Base-by-base conservation (phyloP, 2,329 filamentous ascomycete genomes). In the Aaosphaeria pasadenensis region DNA sequence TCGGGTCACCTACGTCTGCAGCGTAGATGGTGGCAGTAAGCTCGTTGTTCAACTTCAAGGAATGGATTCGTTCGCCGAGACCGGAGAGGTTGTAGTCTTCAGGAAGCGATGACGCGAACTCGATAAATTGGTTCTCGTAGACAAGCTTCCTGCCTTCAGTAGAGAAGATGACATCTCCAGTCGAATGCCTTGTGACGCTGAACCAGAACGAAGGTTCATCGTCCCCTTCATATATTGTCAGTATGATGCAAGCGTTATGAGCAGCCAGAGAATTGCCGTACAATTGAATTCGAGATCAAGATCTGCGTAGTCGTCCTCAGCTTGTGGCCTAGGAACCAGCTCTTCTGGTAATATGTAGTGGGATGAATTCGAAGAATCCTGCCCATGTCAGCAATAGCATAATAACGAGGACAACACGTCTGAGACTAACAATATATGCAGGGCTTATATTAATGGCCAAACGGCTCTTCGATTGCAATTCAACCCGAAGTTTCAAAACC, bases 81-180 rank as follows among this genome's bases (percentile, higher is more conserved):
- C 88, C 88, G 52, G 90, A 89, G 0, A 90, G 64, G 54, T 91
- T 90, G 69, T 90, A 90, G 43, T 87, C 79, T 49, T 86, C 77
- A 0, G 87, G 87, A 11, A 90, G 66, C 29, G 76, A 64, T 13
- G 84, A 85, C 5, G 77, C 77, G 55, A 91, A 86, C 58, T 91
- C 88, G 39, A 91, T 80, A 66, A 89, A 91, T 58, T 91, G 88
- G 55, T 91, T 80, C 60, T 90, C 86, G 58, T 83, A 91, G 0
- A 91, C 81, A 11, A 91, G 69, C 7, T 81, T 78, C 2, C 75
- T 81, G 4, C 83, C 84, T 13, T 75, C 70, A 0, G 87, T 90
- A 7, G 81, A 79, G 63, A 90, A 91, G 0, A 91, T 70, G 0
- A 83, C 76, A 60, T 91, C 86, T 0, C 81, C 83, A 67, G 63